Base-by-base conservation (phyloP, 345 rosid genomes). In the Eutrema japonicum region DNA sequence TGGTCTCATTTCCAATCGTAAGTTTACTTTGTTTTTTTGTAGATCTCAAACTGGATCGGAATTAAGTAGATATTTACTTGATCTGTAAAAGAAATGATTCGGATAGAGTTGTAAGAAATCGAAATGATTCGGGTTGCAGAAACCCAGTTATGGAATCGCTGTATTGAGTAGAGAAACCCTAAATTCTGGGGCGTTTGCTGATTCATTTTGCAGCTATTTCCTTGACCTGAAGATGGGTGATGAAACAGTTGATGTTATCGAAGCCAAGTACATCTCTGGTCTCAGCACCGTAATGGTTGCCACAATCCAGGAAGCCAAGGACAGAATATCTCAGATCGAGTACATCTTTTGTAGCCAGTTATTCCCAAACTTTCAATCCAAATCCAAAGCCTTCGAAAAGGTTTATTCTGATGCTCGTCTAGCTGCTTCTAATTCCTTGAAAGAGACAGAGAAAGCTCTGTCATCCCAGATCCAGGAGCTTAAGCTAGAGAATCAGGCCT, bases 251-350 rank as follows among this genome's bases (percentile, higher is more conserved):
- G 93, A 89, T 65, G 58, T 27, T 5, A 79, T 78, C 65, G 91
- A 83, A 78, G 70, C 70, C 6, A 87, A 84, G 78, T 73, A 79
- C 69, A 80, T 89, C 3, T 82, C 88, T 9, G 87, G 87, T 54
- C 91, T 87, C 48, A 92, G 96, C 74, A 73, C 93, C 5, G 72
- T 89, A 56, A 79, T 92, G 77, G 96, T 94, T 22, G 99, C 96
- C 0, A 83, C 96, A 10, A 92, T 94, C 66, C 88, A 94, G 70
- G 97, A 94, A 81, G 90, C 96, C 3, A 94, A 89, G 71, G 99
- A 89, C 48, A 77, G 87, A 69, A 88, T 94, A 60, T 87, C 97
- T 52, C 99, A 92, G 86, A 90, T 94, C 30, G 99, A 92, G 75
- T 88, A 88, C 68, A 85, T 94, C 10, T 94, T 89, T 77, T 92